Percentiles rank a stretch among this genome's conserved stretches.
phyloP scores from a whole-genome alignment of 2,329 filamentous ascomycete genomes.

The Fusarium xyrophilum region DNA sequence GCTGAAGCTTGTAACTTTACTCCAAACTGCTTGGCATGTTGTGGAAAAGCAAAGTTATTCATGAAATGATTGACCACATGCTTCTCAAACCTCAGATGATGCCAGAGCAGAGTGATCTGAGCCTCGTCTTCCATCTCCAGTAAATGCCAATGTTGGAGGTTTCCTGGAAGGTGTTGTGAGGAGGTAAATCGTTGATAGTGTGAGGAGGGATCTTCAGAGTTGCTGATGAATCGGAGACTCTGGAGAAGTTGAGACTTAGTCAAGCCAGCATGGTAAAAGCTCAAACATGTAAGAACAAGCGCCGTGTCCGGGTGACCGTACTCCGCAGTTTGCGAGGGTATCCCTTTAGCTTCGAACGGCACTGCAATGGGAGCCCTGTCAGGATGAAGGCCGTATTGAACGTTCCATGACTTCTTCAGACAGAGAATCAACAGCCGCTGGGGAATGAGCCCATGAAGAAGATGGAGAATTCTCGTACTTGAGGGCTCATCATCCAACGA shows the following conservation, averaged over 20 bases:
- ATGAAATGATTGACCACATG: constrained; percentile 56
- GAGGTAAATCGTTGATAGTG: constrained; percentile 61
- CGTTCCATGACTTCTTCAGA: constrained; percentile 70
- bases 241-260: constrained; percentile 56
- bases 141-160: constrained; percentile 58
- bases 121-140: constrained; percentile 66
- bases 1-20: constrained; percentile 69
- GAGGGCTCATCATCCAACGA: constrained; percentile 49
- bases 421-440: constrained; percentile 64
- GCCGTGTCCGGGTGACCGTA: constrained; percentile 73
- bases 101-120: constrained; percentile 60
- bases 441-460: constrained; percentile 68
- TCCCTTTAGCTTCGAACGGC: constrained; percentile 71
- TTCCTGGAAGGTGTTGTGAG: constrained; percentile 53
- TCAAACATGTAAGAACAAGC: constrained; percentile 69
- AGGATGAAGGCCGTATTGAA: constrained; percentile 67
- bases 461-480: constrained; percentile 48
- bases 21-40: constrained; percentile 69
- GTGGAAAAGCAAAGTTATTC: constrained; percentile 69
- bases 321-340: constrained; percentile 67
- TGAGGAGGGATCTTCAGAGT: constrained; percentile 61
- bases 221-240: constrained; percentile 57
- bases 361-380: constrained; percentile 67
- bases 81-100: constrained; percentile 52
- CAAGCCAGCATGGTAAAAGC: constrained; percentile 71